Conservation (phyloP, 2,329 filamentous ascomycete species). For the Fusarium coffeatum region DNA sequence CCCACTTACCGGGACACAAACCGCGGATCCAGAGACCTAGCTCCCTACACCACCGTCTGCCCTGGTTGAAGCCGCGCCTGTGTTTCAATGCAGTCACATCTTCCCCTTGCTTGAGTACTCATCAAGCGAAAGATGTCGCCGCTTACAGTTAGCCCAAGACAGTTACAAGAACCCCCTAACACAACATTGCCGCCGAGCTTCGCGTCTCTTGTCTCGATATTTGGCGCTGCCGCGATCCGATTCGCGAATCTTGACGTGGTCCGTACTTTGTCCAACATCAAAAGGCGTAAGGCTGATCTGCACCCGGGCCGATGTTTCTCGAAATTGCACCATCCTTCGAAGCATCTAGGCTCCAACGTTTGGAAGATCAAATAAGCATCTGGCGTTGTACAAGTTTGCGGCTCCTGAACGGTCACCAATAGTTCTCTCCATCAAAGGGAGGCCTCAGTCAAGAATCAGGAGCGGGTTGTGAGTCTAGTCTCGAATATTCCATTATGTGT, state of each 20-base stretch:
- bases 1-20: conserved; percentile 3
- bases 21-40: conserved; percentile 10
- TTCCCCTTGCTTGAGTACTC: conserved; percentile 4
- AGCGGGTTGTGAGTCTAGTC: conserved; percentile 11
- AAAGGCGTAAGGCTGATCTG: conserved; percentile 41
- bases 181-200: conserved; percentile 23
- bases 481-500: conserved; percentile 41
- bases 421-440: conserved; percentile 23
- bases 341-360: conserved; percentile 18
- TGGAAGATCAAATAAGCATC: conserved; percentile 35
- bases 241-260: conserved; percentile 32
- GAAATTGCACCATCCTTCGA: conserved; percentile 31
- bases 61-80: conserved; percentile 29
- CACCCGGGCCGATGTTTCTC: conserved; percentile 22
- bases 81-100: conserved; percentile 17
- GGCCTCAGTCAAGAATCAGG: conserved; percentile 36
- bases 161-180: conserved; percentile 2
- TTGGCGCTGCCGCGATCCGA: conserved; percentile 29
- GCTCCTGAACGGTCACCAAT: conserved; percentile 14
- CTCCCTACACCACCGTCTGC: conserved; percentile 8
- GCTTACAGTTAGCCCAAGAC: conserved; percentile 37
- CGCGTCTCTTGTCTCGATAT: conserved; percentile 19
- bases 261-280: conserved; percentile 31
- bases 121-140: conserved; percentile 37
- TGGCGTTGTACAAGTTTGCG: conserved; percentile 25